Evolutionary conservation across 1,139 yeast genomes (phyloP), one percentile per base, ranked within the genome.

Genomic region (Taphrina populina): DNA sequence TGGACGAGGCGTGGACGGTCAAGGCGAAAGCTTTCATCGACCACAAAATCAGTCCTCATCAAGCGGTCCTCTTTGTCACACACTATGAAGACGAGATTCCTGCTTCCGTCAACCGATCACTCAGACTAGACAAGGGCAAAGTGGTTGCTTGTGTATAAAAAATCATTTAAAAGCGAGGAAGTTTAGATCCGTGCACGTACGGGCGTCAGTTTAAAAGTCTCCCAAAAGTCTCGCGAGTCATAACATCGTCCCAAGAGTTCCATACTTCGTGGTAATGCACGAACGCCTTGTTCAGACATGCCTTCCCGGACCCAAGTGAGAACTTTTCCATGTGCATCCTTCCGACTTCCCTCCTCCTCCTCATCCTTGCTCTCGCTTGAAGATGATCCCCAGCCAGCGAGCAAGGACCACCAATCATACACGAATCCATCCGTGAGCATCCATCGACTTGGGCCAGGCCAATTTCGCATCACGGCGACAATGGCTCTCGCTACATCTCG

Each of bases 21-120:
- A 74, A 74, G 59, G 88, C 96, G 62, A 88, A 86, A 64, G 72
- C 73, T 13, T 66, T 83, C n/a, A 72, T 88, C 13, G 76, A 79
- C 40, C 69, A 75, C 20, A 30, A 56, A 13, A 36, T 80, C 84
- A 74, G 75, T 78, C 2, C 84, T 90, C 1, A 82, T 95, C 59
- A 57, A 34, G 57, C 57, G n/a, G 37, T 57, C 47, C 36, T 57
- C 15, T 49, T 57, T 0, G 85, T 90, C 36, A 95, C 95, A 0
- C 97, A 90, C 68, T 76, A 87, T 27, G 73, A 71, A 8, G 74
- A 76, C 34, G 90, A 83, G 64, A 74, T 83, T 4, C 85, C 87
- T 0, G 64, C 67, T 10, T 79, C 84, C 62, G 77, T 55, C 19
- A 41, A 29, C 15, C 43, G 43, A 20, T 30, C 11, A 15, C 32